Evolutionary conservation across 805 yeast species (phyloP), one percentile per base, ranked within the genome.

Genomic region (Isabelozyma rhagii): DNA sequence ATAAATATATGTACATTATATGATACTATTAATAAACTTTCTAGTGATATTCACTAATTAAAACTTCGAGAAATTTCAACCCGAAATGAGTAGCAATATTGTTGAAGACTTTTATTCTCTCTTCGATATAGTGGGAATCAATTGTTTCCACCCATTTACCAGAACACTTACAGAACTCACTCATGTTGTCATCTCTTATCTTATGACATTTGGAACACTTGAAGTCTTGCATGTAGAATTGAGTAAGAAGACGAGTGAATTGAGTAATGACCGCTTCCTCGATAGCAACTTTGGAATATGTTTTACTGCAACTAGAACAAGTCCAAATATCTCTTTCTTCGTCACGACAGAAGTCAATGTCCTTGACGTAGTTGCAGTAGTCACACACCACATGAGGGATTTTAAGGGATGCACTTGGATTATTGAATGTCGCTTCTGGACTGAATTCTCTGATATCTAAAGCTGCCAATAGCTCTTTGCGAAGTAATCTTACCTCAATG

Each of bases 391-490:
- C 78, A 42, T 84, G 85, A 1, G 85, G 79, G 4, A 94, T 66
- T 36, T 76, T 69, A 52, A 94, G 73, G 0, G 88, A 79, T 0
- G 88, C 74, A 46, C 94, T 80, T 13, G 97, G 97, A 61, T 90
- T 83, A 40, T 64, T 68, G 67, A 91, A 92, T 14, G 72, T 73
- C 1, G 93, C 89, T 50, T 83, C 89, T 3, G 79, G 79, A 54
- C 89, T 84, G 68, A 94, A 94, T 62, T 94, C 99, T 51, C 86
- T 83, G 39, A 92, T 79, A 29, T 91, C 96, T 56, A 96, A 81
- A 5, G 87, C 66, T 2, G 79, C 75, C 38, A 94, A 74, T 52
- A 96, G 69, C 48, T 87, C 91, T 53, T 87, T 83, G 49, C 97
- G 77, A 49, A 94, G 66, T 52, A 85, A 66, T 54, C 97, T 75